These are phyloP conservation scores for Pythium sukuiense DNA, from an alignment of 352 stramenopile species.

Conservation along the genomic window DNA sequence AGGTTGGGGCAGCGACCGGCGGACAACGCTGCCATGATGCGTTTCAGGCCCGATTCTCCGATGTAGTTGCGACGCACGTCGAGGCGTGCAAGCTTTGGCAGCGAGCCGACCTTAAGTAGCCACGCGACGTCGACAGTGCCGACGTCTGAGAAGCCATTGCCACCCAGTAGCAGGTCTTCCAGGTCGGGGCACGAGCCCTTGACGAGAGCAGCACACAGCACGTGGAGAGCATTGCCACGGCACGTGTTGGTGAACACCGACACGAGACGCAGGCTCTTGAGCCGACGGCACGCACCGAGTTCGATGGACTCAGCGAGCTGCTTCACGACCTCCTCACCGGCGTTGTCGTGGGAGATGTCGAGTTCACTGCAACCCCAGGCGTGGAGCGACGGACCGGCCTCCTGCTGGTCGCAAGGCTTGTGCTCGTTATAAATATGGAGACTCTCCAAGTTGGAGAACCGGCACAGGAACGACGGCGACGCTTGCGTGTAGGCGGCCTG, in stretches of 20 bases:
- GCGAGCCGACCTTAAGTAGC: constrained; percentile 59
- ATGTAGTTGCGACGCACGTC: constrained; percentile 85
- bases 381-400: constrained; percentile 55
- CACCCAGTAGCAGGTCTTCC: constrained; percentile 65
- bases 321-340: constrained; percentile 63
- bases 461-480: constrained; percentile 43
- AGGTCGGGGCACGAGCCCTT: constrained; percentile 63
- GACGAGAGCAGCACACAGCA: constrained; percentile 63
- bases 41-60: constrained; percentile 70
- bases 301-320: constrained; percentile 69
- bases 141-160: constrained; percentile 77
- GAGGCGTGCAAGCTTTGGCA: constrained; percentile 66
- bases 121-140: constrained; percentile 74
- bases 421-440: constrained; percentile 60
- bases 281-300: constrained; percentile 51
- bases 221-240: constrained; percentile 64
- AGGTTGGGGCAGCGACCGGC: constrained; percentile 53
- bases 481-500: constrained; percentile 42
- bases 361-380: constrained; percentile 78
- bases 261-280: constrained; percentile 61
- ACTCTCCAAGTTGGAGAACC: constrained; percentile 57
- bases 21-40: constrained; percentile 63
- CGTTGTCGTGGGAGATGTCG: constrained; percentile 78
- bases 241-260: constrained; percentile 83
- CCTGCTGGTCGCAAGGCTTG: constrained; percentile 58